Evolutionary conservation across 2,329 filamentous ascomycete species (phyloP).

Genomic region (Aspergillus alliaceus): DNA sequence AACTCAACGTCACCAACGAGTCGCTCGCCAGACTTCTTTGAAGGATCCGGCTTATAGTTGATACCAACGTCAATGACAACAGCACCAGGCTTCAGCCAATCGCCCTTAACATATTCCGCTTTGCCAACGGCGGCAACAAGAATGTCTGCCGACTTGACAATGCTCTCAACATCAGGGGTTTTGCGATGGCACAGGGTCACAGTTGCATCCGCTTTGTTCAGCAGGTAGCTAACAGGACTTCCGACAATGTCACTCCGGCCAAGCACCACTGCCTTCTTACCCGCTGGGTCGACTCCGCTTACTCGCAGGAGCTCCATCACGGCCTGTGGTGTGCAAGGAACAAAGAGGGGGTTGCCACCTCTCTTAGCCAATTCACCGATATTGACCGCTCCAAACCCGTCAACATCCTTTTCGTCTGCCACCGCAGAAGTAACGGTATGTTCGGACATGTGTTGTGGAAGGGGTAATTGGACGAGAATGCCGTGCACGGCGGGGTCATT

Average conservation of each 20-base stretch:
- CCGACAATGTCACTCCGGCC: slow-evolving; percentile 97
- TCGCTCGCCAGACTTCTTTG: slow-evolving; percentile 88
- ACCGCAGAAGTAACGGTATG: slow-evolving; percentile 88
- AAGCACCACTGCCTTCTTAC: slow-evolving; percentile 92
- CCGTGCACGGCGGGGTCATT: slow-evolving; percentile 84
- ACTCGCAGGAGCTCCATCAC: slow-evolving; percentile 90
- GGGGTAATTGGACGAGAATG: slow-evolving; percentile 88
- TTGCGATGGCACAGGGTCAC: slow-evolving; percentile 95
- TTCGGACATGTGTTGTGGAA: slow-evolving; percentile 88
- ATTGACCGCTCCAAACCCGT: slow-evolving; percentile 91
- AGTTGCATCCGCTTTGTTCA: slow-evolving; percentile 94
- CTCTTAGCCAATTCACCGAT: slow-evolving; percentile 97
- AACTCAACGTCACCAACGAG: slow-evolving; percentile 96
- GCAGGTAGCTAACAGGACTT: slow-evolving; percentile 90
- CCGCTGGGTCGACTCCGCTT: slow-evolving; percentile 76
- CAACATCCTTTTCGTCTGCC: slow-evolving; percentile 92
- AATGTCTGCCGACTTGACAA: slow-evolving; percentile 83
- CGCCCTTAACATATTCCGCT: slow-evolving; percentile 84
- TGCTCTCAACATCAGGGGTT: slow-evolving; percentile 69
- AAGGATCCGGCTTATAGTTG: slow-evolving; percentile 86
- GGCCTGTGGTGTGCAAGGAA: slow-evolving; percentile 94
- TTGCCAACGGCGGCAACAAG: slow-evolving; percentile 89
- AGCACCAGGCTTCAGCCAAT: slow-evolving; percentile 92
- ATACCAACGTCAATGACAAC: slow-evolving; percentile 97
- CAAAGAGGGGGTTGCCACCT: slow-evolving; percentile 83